Base-by-base conservation (phyloP, 2,329 filamentous ascomycete species). In the Hysterium pulicare region DNA sequence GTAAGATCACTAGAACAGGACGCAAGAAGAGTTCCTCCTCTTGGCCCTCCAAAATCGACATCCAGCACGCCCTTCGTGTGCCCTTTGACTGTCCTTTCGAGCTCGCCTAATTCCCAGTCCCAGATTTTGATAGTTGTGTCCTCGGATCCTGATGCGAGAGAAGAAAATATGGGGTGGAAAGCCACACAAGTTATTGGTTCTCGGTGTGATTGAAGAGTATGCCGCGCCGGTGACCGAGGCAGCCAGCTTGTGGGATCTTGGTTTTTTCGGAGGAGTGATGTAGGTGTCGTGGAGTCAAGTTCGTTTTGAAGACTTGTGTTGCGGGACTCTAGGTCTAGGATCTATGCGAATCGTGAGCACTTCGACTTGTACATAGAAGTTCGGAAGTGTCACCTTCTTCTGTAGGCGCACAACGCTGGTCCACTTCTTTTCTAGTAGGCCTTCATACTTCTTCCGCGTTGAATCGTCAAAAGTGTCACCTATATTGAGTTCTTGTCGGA, bases 371-470 rank as follows among this genome's bases (percentile, higher is more conserved):
- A 23, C 17, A 15, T 31, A 15, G 17, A 20, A n/a, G 17, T 26
- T 21, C 11, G 20, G n/a, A 19, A 32, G 2, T 11, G 68, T 38
- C 69, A 86, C 88, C 86, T 95, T 97, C 71, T 95, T 96, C 71
- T 97, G 91, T 67, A 97, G 70, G 48, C 91, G 80, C 58, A 96
- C 90, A 21, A 97, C 86, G 58, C 89, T 93, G 16, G 91, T 97
- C 91, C 91, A 97, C 75, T 97, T 97, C 79, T 95, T 96, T 76
- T 97, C 91, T 53, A 97, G 71, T 21, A 97, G 71, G 2, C 87
- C 87, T 69, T 95, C 90, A 71, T 96, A 97, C 71, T 95, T 95
- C 74, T 95, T 95, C 40, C 84, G 79, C 16, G 88, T 95, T 15
- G 80, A 78, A 48, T 86, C 76, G 63, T 95, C 89, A 58, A 94